Conservation (phyloP, 768 basidiomycete species). For the Phlebiopsis flavidoalba region DNA sequence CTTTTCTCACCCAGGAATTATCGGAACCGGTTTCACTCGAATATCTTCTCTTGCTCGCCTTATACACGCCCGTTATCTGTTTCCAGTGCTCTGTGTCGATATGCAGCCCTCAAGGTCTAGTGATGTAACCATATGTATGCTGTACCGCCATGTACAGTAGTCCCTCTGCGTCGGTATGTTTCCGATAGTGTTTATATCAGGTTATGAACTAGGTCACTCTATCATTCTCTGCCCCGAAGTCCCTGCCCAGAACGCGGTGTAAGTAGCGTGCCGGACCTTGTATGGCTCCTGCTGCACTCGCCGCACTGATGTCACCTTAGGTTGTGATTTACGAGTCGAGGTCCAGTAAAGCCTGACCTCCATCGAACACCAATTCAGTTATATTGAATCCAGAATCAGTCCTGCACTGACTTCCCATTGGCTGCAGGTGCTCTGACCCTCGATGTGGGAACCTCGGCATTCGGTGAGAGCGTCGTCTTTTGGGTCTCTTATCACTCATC, state of each 20-base stretch:
- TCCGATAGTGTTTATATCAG: not conserved
- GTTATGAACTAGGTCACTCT: constrained; percentile 5
- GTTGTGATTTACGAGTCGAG: not conserved
- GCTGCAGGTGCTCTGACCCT: not conserved
- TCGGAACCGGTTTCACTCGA: not conserved
- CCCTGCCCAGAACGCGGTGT: not conserved
- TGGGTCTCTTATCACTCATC: constrained; percentile 5
- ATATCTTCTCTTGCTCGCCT: not conserved
- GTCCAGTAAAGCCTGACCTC: not conserved
- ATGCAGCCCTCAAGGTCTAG: constrained; percentile 5
- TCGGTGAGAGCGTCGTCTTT: constrained; percentile 4
- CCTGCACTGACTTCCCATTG: not conserved
- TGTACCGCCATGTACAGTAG: constrained; percentile 8
- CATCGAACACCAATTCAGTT: not conserved
- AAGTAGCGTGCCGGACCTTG: not conserved
- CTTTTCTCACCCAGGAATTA: not conserved
- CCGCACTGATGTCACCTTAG: not conserved
- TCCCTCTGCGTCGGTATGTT: constrained; percentile 5
- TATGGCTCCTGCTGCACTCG: not conserved
- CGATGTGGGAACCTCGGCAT: not conserved
- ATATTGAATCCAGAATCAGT: not conserved
- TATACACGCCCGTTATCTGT: not conserved
- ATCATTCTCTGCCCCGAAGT: not conserved
- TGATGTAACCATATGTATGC: not conserved
- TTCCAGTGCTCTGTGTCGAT: not conserved